Evolutionary conservation across 805 yeast genomes (phyloP), one percentile per base, ranked within the genome.

Genomic region (Myxozyma kluyveri): DNA sequence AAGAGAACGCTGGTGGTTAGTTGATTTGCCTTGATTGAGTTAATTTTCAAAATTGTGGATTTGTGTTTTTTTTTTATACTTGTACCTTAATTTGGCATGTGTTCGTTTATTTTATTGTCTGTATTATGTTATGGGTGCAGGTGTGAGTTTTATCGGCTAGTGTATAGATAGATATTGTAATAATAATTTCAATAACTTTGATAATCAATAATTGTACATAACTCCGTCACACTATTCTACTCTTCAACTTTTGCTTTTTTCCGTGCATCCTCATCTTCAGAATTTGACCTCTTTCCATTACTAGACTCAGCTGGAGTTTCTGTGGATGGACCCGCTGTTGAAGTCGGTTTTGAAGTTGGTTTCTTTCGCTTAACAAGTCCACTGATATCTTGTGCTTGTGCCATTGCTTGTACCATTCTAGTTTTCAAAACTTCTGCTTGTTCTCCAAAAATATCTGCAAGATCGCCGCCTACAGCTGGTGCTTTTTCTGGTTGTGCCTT

Each of bases 361-460:
- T 43, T 38, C 31, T 54, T 54, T 18, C 59, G 56, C 43, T 47
- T 47, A 19, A 54, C 45, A 14, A 54, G 45, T n/a, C 53, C 56
- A 26, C 47, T 46, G 45, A 54, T 51, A 40, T 54, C 59, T 24
- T 47, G 47, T 10, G 59, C 56, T 14, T 49, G 46, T 12, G 56
- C 33, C 45, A 54, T 18, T 9, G 50, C 59, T n/a, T 39, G 35
- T 3, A 45, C 51, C 7, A 54, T 36, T 6, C 47, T 33, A 7
- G 36, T 35, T 26, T 41, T 51, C 18, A 54, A 18, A 1, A 39
- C 50, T 7, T 31, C 43, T 5, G 49, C 18, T 45, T 38, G 46
- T 18, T 23, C 46, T 3, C 49, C 56, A 4, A 50, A 39, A 18
- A 45, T 14, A 14, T 22, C 47, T 3, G 26, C 45, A 10, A 10